These are phyloP conservation scores for Venturia asperata DNA, from an alignment of 2,329 filamentous ascomycete genomes.

Conservation along the genomic window DNA sequence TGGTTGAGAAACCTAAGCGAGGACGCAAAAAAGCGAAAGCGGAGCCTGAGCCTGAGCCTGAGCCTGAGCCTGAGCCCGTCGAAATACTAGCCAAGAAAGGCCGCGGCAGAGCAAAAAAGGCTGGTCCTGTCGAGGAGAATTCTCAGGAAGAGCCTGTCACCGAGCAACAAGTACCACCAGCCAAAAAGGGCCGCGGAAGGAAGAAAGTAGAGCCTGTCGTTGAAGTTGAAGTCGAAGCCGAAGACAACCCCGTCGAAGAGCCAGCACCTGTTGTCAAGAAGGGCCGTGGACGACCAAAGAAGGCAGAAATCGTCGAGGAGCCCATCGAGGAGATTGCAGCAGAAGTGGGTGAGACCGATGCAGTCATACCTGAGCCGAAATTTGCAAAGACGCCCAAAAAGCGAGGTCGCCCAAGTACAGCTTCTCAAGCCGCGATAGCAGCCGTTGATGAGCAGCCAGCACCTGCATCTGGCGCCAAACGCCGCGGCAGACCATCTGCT, in stretches of 20 bases:
- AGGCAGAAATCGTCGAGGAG: not conserved
- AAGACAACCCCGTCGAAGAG: not conserved
- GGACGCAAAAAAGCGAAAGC: not conserved
- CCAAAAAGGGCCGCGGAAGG: not conserved
- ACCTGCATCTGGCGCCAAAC: conserved; percentile 4
- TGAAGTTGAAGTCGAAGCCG: conserved; percentile 11
- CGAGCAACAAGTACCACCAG: not conserved
- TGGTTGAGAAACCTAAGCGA: conserved; percentile 4
- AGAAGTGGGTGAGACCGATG: not conserved
- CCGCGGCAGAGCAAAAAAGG: conserved; percentile 1
- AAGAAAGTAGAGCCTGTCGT: conserved; percentile 9
- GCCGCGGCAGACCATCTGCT: not conserved
- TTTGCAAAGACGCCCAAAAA: conserved; percentile 1
- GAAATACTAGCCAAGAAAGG: conserved; percentile 3
- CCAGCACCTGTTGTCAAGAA: conserved; percentile 7
- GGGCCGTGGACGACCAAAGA: conserved; percentile 14
- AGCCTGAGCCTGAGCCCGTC: not conserved
- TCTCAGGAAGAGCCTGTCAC: not conserved
- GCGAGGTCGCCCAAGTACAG: not conserved
- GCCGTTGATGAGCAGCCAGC: not conserved
- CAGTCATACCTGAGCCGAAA: not conserved
- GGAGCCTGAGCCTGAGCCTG: not conserved
- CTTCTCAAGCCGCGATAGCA: not conserved
- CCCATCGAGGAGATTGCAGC: not conserved
- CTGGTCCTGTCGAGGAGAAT: not conserved